Conservation (phyloP, 73 alveolate genomes). For the Urostyla sp. region DNA sequence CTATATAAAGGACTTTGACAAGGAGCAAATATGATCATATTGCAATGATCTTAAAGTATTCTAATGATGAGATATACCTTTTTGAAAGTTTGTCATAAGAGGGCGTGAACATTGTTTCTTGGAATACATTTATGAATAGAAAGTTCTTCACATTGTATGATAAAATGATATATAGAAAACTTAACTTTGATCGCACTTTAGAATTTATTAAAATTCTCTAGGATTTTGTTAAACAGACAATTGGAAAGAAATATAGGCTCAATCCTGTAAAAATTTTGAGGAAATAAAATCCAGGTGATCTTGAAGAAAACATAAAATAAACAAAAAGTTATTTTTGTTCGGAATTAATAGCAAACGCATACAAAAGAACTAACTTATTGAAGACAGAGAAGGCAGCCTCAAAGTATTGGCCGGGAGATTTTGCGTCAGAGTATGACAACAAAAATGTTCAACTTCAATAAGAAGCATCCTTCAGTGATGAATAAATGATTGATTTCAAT, state of each 20-base stretch:
- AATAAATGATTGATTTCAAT: constrained; percentile 46
- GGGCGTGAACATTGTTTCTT: constrained; percentile 46
- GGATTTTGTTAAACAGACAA: constrained; percentile 31
- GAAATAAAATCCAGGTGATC: constrained; percentile 1
- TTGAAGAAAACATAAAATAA: background rate
- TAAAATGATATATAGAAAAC: constrained; percentile 29
- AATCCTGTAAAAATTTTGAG: constrained; percentile 26
- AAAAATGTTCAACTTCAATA: constrained; percentile 3
- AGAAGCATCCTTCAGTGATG: constrained; percentile 60
- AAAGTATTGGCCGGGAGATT: constrained; percentile 67
- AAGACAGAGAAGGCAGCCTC: constrained; percentile 34
- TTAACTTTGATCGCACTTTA: constrained; percentile 17
- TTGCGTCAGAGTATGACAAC: constrained; percentile 2
- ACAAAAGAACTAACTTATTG: constrained; percentile 59
- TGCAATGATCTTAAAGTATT: constrained; percentile 74
- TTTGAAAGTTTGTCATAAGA: constrained; percentile 77
- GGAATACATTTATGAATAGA: constrained; percentile 43
- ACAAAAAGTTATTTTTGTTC: constrained; percentile 62
- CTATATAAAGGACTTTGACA: constrained; percentile 78
- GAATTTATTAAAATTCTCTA: background rate
- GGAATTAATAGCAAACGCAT: constrained; percentile 64
- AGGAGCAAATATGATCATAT: constrained; percentile 89
- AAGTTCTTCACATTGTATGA: constrained; percentile 44
- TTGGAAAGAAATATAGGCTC: constrained; percentile 52
- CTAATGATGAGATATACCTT: constrained; percentile 67